These are phyloP conservation scores for Aspergillus felis DNA, from an alignment of 2,329 filamentous ascomycete species.

Conservation along the genomic window DNA sequence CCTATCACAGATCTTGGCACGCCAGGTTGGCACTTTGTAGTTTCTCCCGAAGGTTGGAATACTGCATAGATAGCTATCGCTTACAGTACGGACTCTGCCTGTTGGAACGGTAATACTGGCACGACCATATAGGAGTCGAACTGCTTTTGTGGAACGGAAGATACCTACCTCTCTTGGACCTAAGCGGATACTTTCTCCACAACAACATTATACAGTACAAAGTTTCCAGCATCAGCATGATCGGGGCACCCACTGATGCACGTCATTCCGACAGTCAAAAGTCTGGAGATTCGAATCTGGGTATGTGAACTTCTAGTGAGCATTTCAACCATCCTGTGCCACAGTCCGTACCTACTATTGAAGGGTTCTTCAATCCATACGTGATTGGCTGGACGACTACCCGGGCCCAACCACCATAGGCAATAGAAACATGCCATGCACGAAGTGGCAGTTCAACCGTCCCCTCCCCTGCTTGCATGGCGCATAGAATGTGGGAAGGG, in stretches of 20 bases:
- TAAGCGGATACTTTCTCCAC: no score
- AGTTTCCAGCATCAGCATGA: no score
- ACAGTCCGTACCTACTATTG: neutral
- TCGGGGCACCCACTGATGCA: no score
- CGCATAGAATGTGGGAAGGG: neutral
- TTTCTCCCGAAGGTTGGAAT: neutral
- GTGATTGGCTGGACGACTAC: no score
- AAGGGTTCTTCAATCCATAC: neutral
- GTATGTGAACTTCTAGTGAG: neutral
- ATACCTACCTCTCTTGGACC: neutral
- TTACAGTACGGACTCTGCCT: no score
- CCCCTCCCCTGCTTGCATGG: neutral
- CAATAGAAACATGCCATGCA: neutral
- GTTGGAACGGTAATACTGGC: no score
- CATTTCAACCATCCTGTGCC: neutral
- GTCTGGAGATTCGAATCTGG: neutral
- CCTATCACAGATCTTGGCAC: neutral
- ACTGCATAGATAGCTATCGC: no score
- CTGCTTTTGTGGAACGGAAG: neutral
- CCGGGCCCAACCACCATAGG: neutral
- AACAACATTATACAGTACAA: no score
- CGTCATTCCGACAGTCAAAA: neutral
- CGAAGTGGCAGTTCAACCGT: neutral
- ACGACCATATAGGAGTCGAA: neutral
- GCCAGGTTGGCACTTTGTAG: neutral